Base-by-base conservation (phyloP, 2,329 filamentous ascomycete genomes). In the Pyrenophora tritici-repentis region DNA sequence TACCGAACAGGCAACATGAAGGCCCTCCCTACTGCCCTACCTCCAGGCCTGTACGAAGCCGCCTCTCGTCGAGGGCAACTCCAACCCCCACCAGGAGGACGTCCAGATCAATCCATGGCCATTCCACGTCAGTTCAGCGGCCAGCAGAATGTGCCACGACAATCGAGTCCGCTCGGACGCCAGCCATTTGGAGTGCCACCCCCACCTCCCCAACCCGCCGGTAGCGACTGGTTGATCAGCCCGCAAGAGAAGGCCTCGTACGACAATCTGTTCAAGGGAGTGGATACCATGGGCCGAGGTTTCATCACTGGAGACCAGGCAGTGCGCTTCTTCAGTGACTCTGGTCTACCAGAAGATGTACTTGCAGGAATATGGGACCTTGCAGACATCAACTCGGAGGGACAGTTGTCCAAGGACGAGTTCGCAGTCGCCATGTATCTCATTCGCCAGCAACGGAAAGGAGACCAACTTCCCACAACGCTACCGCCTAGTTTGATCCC, bases 391-490 rank as follows among this genome's bases (percentile, higher is more conserved):
- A 91, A 90, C 67, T 94, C 91, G 6, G 89, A 92, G 62, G 94
- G 94, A 9, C 87, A 88, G 50, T 79, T 99, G 49, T 91, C 83
- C 39, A 86, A 85, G 63, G 94, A 99, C 61, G 92, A 96, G 65
- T 99, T 99, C 70, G 91, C 94, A 0, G 91, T 99, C 39, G 93
- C 94, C 45, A 97, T 99, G 92, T 95, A 95, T 70, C 81, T 99
- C 42, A 97, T 99, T 64, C 85, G 92, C 55, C 90, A 96, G 71
- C 92, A 97, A 72, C 84, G 92, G 46, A 88, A 83, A 58, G 65
- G 85, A 50, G 85, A 87, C 48, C 79, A 81, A 14, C 75, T 97
- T 26, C 94, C 94, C 2, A 79, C 87, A 17, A 82, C 84, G n/a
- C 77, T 99, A 35, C 92, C 93, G 8, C 79, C 86, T 0, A 92